Conservation (phyloP, 176 grass and related monocot genomes). For the Aegilops sharonensis region DNA sequence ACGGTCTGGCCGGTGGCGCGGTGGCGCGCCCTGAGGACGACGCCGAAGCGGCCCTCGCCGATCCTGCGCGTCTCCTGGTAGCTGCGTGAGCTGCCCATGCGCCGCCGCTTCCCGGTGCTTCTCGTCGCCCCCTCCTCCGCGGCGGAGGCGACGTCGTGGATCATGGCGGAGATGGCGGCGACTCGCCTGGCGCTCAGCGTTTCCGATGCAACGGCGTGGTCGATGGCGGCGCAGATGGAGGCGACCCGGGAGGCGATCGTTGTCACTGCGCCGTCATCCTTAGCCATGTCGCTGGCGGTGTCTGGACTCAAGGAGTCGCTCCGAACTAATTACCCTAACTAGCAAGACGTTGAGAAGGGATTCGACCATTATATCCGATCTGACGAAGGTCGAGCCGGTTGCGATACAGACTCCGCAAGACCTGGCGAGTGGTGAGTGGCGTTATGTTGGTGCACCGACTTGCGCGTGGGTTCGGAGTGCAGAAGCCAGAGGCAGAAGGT, state of each 20-base stretch:
- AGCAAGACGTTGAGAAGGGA: neutral
- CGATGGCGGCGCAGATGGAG: neutral
- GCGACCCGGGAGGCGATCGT: neutral
- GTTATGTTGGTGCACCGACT: no score
- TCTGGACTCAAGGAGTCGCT: neutral
- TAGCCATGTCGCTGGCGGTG: neutral
- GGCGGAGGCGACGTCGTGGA: neutral
- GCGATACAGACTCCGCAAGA: neutral
- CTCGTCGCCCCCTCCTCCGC: neutral
- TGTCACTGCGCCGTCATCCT: neutral
- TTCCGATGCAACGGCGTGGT: neutral
- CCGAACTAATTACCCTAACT: neutral
- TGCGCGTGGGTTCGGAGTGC: neutral
- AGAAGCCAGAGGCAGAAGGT: neutral
- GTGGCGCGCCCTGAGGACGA: neutral
- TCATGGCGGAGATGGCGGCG: conserved; percentile 10
- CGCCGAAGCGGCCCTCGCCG: neutral
- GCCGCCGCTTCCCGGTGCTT: neutral
- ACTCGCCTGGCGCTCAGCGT: neutral
- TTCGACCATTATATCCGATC: neutral
- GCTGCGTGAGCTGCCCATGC: neutral
- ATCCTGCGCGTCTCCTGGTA: neutral
- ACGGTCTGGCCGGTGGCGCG: neutral
- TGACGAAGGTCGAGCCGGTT: neutral
- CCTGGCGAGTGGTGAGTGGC: neutral